Evolutionary conservation across 73 alveolate genomes (phyloP), one percentile per base, ranked within the genome.

Genomic region (Paramecium sonneborni): DNA sequence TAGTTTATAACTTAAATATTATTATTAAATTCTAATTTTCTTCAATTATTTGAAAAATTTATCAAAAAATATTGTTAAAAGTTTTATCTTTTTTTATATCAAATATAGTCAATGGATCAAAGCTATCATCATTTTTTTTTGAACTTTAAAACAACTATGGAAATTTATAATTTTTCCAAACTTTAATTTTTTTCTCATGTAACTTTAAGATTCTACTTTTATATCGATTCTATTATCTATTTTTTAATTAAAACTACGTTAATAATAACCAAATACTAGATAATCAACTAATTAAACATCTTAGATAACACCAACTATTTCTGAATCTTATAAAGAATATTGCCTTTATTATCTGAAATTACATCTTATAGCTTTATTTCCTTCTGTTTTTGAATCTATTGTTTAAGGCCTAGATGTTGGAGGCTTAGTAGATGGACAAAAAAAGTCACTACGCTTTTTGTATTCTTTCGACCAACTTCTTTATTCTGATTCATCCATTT

Each of bases 151-250:
- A 62, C 18, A 62, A 26, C 44, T 62, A 20, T 62, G 84, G 84
- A 62, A 62, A 62, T 62, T 32, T 26, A 32, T 62, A 62, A 21
- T 62, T 62, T 32, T 62, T 62, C 84, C 84, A 62, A 3, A 30
- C 44, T 62, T 26, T 30, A 11, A 26, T 26, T 62, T 62, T 62
- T 62, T 62, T 62, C 24, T 62, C 84, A 62, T 62, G 84, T 26
- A 62, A 62, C 24, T 62, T 62, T 62, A 62, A 62, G 20, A 62
- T 62, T 62, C 84, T 62, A 62, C 84, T 62, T 32, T 62, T 62
- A 62, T 62, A 62, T 62, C 84, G 20, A 32, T 32, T 26, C 18
- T 62, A 26, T 62, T 62, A 26, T 28, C 84, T 62, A 26, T 32
- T 62, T 62, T 62, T 62, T 30, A 62, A 32, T 62, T 62, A 62